Conservation (phyloP, 2,329 filamentous ascomycete species). For the Lachnellula willkommii region DNA sequence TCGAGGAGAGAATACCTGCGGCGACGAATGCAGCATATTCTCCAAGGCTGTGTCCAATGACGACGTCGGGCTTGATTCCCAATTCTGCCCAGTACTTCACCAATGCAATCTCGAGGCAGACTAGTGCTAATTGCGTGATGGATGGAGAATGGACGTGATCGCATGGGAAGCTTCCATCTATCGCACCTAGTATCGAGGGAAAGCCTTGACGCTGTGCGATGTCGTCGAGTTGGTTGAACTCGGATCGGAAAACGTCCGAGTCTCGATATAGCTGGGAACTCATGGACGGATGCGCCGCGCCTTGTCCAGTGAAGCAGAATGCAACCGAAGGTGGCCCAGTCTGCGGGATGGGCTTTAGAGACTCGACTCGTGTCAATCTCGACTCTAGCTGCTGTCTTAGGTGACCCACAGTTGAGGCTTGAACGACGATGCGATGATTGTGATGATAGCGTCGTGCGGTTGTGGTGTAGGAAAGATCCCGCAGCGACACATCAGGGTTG, state of each 20-base stretch:
- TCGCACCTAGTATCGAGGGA: slow-evolving; percentile 27
- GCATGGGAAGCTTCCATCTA: slow-evolving; percentile 25
- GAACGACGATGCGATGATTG: slow-evolving; percentile 46
- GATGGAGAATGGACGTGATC: slow-evolving; percentile 42
- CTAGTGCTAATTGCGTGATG: slow-evolving; percentile 46
- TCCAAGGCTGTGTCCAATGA: slow-evolving; percentile 59
- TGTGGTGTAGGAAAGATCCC: slow-evolving; percentile 13
- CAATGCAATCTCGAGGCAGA: slow-evolving; percentile 50
- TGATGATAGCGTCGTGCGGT: slow-evolving; percentile 49
- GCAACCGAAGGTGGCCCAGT: slow-evolving; percentile 26
- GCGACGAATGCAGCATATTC: slow-evolving; percentile 68
- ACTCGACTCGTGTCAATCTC: slow-evolving; percentile 42
- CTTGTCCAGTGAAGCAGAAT: slow-evolving; percentile 40
- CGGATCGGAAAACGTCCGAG: slow-evolving; percentile 33
- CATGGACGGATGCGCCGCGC: slow-evolving; percentile 30
- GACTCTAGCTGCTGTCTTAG: slow-evolving; percentile 30
- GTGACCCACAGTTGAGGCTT: slow-evolving; percentile 24
- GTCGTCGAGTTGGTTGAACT: slow-evolving; percentile 8
- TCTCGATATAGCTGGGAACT: slow-evolving; percentile 9
- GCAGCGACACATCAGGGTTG: slow-evolving; percentile 4
- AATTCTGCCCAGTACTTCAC: slow-evolving; percentile 49
- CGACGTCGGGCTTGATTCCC: slow-evolving; percentile 49
- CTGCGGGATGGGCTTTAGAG: not conserved
- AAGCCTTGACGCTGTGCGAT: slow-evolving; percentile 9
- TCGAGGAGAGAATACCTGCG: slow-evolving; percentile 65